Evolutionary conservation across 139 green algal genomes (phyloP).

Genomic region (Asterochloris sp.): DNA sequence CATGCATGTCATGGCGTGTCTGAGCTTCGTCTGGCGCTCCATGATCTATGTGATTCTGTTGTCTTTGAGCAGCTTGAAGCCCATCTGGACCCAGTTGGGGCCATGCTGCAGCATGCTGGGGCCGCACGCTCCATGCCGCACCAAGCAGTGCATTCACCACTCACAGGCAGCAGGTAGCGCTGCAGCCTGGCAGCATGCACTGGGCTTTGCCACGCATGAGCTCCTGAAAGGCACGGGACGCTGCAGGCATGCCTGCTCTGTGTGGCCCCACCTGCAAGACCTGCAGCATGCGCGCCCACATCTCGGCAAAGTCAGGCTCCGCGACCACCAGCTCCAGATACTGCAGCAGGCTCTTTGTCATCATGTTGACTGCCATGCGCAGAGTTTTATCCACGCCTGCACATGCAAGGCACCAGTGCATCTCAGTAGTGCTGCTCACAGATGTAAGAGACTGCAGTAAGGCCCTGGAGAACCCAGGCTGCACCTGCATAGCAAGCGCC

Average conservation of each 20-base stretch:
- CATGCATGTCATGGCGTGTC: background rate
- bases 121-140: background rate
- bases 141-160: too few species aligned
- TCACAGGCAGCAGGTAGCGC: too few species aligned
- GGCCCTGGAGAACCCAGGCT: too few species aligned
- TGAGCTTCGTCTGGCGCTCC: background rate
- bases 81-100: too few species aligned
- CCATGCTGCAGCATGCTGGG: background rate
- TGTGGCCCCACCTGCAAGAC: constrained; percentile 27
- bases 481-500: too few species aligned
- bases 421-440: too few species aligned
- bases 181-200: too few species aligned
- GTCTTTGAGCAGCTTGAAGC: background rate
- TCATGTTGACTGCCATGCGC: constrained; percentile 45
- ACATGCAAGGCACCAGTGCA: background rate
- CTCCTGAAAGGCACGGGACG: too few species aligned
- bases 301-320: constrained; percentile 40
- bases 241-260: too few species aligned
- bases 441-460: too few species aligned
- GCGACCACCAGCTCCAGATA: constrained; percentile 31
- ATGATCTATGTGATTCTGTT: background rate
- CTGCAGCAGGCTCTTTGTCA: constrained; percentile 70
- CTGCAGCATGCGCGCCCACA: constrained; percentile 51
- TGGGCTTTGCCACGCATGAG: too few species aligned
- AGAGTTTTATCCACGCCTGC: constrained; percentile 56